phyloP scores from a whole-genome alignment of 306 rosid species.

The Vigna mungo region DNA sequence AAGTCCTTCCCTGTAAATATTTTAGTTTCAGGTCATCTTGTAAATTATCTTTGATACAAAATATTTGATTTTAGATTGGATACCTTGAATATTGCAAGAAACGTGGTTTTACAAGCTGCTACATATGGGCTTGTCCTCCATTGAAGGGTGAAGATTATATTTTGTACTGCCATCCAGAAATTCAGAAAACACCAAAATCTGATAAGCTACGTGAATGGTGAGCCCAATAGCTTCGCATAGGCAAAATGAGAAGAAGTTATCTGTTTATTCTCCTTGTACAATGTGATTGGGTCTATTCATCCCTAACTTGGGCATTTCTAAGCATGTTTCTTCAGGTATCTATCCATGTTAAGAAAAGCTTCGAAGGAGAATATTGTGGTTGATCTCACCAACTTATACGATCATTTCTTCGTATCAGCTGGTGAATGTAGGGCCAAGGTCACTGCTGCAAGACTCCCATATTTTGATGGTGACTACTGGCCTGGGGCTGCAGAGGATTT shows the following conservation, averaged over 20 bases:
- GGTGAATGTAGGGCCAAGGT: slow-evolving; percentile 92
- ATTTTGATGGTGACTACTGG: slow-evolving; percentile 99
- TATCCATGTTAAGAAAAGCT: slow-evolving; percentile 92
- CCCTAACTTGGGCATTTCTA: slow-evolving; percentile 42
- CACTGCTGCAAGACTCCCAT: slow-evolving; percentile 95
- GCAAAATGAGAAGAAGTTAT: slow-evolving; percentile 5
- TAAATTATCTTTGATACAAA: background rate
- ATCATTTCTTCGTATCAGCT: slow-evolving; percentile 87
- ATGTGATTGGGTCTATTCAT: slow-evolving; percentile 23
- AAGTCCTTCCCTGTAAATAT: background rate
- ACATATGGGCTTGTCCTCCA: slow-evolving; percentile 99
- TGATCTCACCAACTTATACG: slow-evolving; percentile 87
- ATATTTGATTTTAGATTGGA: slow-evolving; percentile 69
- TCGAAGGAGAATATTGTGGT: slow-evolving; percentile 83
- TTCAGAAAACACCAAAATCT: slow-evolving; percentile 98
- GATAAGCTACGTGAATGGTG: slow-evolving; percentile 99
- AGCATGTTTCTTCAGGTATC: slow-evolving; percentile 68
- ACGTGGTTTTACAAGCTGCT: slow-evolving; percentile 97
- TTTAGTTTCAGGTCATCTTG: slow-evolving; percentile 13
- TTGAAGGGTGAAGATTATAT: slow-evolving; percentile 99
- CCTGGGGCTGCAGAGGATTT: slow-evolving; percentile 99
- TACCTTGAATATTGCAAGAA: slow-evolving; percentile 96
- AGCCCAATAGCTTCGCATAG: slow-evolving; percentile 41
- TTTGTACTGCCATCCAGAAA: slow-evolving; percentile 97
- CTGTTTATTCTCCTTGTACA: slow-evolving; percentile 10